These are phyloP conservation scores for Phytophthora sp. DNA, from an alignment of 352 stramenopile species.

Conservation along the genomic window DNA sequence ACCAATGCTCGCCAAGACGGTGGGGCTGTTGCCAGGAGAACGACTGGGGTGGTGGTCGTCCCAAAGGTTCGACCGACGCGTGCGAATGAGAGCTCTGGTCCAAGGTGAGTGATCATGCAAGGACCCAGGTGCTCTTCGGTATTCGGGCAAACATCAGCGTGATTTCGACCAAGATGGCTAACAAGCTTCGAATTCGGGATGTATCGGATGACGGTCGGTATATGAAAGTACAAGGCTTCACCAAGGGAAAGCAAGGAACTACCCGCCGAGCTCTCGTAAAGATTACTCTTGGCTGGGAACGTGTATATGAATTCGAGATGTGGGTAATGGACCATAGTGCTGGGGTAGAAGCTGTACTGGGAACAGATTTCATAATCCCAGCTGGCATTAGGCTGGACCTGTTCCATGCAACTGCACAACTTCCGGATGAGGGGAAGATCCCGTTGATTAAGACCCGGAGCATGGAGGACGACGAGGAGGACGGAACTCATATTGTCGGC, in stretches of 20 bases:
- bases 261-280: background rate
- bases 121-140: background rate
- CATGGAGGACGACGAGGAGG: background rate
- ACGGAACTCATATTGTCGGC: background rate
- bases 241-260: background rate
- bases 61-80: background rate
- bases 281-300: slow-evolving; percentile 3
- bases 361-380: slow-evolving; percentile 12
- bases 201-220: background rate
- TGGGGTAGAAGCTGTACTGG: background rate
- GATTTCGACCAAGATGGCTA: background rate
- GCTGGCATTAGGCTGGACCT: slow-evolving; percentile 9
- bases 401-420: background rate
- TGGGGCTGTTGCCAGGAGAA: background rate
- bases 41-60: background rate
- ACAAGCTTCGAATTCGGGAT: background rate
- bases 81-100: background rate
- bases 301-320: slow-evolving; percentile 6
- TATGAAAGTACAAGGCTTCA: slow-evolving; percentile 20
- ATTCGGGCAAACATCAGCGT: background rate
- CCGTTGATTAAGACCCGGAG: slow-evolving; percentile 5
- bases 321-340: slow-evolving; percentile 14
- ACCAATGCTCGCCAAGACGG: no score
- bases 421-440: slow-evolving; percentile 5
- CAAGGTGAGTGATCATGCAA: background rate